A percentile compares a stretch with the other conserved stretches of the same genome.
Evolutionary conservation across 2,329 filamentous ascomycete species (phyloP).

Genomic region (Epichloe uncinata): DNA sequence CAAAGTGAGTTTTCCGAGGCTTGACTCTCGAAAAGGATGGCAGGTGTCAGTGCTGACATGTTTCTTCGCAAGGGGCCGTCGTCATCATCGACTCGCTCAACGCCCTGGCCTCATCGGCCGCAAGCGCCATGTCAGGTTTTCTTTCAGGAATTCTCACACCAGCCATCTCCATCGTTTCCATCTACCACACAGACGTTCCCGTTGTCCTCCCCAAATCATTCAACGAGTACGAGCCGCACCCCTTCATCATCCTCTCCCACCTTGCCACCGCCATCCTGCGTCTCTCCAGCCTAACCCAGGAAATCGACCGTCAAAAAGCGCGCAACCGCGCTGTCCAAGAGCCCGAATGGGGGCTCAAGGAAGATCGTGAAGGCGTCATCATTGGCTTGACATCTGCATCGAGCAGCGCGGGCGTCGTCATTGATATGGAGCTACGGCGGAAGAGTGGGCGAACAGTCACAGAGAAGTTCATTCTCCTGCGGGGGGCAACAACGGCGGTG

Average conservation of each 20-base stretch:
- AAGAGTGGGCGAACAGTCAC: conserved; percentile 66
- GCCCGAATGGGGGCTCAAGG: conserved; percentile 66
- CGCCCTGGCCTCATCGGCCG: conserved; percentile 40
- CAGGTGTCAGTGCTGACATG: background rate
- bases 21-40: no score
- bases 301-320: conserved; percentile 61
- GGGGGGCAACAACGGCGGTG: background rate
- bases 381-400: conserved; percentile 39
- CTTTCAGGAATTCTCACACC: conserved; percentile 57
- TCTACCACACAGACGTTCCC: conserved; percentile 75
- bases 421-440: conserved; percentile 77
- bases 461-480: conserved; percentile 47
- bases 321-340: conserved; percentile 59
- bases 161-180: conserved; percentile 56
- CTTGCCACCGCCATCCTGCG: conserved; percentile 80
- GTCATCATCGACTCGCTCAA: conserved; percentile 73
- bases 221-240: conserved; percentile 49
- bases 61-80: conserved; percentile 42
- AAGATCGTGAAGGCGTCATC: conserved; percentile 66
- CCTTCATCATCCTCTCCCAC: conserved; percentile 62
- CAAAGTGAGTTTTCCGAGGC: conserved; percentile 26
- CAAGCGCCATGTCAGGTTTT: conserved; percentile 50
- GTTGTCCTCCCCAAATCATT: conserved; percentile 29
- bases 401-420: conserved; percentile 45
- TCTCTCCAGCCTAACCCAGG: conserved; percentile 59